phyloP scores from a whole-genome alignment of 2,329 filamentous ascomycete genomes.

The Neonectria coccinea region DNA sequence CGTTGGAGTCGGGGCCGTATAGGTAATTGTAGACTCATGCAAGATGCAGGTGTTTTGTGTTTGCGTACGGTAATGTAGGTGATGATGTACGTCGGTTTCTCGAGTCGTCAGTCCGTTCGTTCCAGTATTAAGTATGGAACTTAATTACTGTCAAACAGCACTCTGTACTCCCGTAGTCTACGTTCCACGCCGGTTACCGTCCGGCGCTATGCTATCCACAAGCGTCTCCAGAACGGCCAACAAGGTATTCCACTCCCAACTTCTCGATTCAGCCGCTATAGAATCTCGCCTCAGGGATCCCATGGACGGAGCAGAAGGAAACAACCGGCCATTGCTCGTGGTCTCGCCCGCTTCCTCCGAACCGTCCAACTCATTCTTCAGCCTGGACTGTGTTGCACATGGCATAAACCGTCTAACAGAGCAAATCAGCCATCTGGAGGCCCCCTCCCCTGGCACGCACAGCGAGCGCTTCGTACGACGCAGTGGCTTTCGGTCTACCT shows the following conservation, averaged over 20 bases:
- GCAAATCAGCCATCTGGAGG: constrained; percentile 13
- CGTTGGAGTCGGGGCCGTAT: not conserved
- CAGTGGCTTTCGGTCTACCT: constrained; percentile 39
- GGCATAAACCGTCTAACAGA: constrained; percentile 8
- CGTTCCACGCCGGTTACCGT: not conserved
- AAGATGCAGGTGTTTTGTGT: constrained; percentile 1
- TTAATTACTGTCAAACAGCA: too few species aligned
- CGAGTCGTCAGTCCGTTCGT: not conserved
- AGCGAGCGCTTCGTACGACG: constrained; percentile 39
- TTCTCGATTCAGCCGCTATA: constrained; percentile 6
- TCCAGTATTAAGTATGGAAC: too few species aligned
- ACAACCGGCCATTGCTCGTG: not conserved
- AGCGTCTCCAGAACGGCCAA: not conserved
- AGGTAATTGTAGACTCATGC: not conserved
- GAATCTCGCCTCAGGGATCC: constrained; percentile 13
- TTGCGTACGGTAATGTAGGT: not conserved
- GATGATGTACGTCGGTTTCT: constrained; percentile 20
- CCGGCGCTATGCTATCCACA: not conserved
- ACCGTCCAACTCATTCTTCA: constrained; percentile 13
- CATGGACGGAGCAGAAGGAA: not conserved
- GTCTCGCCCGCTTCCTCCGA: not conserved
- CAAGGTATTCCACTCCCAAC: constrained; percentile 3
- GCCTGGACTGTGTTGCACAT: constrained; percentile 1
- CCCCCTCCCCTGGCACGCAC: constrained; percentile 26
- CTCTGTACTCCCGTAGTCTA: too few species aligned